A percentile compares a stretch with the other conserved stretches of the same genome.
Evolutionary conservation across 345 rosid species (phyloP).

Genomic region (Moricandia moricandioides): DNA sequence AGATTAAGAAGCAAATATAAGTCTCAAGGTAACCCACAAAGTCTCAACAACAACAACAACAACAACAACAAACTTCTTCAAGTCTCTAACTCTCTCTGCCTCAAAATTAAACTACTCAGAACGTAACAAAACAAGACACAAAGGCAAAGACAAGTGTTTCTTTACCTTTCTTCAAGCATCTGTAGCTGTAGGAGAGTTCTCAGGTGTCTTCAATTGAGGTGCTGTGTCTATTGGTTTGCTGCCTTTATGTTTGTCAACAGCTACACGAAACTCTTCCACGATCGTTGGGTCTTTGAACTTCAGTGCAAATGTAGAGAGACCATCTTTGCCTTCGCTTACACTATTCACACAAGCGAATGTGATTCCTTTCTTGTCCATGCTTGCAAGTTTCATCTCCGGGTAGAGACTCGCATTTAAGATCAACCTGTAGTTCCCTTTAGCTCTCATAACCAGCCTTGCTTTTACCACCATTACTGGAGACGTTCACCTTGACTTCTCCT

Average conservation of each 20-base stretch:
- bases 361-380: constrained; percentile 93
- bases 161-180: constrained; percentile 38
- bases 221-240: constrained; percentile 34
- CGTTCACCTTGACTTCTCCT: constrained; percentile 88
- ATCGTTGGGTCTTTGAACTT: constrained; percentile 75
- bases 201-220: constrained; percentile 64
- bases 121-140: neutral
- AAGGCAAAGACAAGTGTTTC: neutral
- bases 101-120: constrained; percentile 21
- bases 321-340: constrained; percentile 50
- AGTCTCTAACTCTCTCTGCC: constrained; percentile 14
- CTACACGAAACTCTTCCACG: constrained; percentile 63
- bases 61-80: constrained; percentile 25
- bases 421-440: constrained; percentile 85
- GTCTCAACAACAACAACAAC: neutral
- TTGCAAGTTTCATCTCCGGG: constrained; percentile 87
- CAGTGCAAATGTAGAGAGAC: constrained; percentile 74
- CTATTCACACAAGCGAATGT: constrained; percentile 88
- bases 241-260: constrained; percentile 54
- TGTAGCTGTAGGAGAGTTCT: constrained; percentile 70
- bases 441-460: constrained; percentile 86
- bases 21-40: neutral
- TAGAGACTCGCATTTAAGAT: constrained; percentile 85
- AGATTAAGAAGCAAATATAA: constrained; percentile 4
- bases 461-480: constrained; percentile 54